These are phyloP conservation scores for Houttuynia cordata DNA, from an alignment of 164 flowering plant genomes.

Conservation along the genomic window DNA sequence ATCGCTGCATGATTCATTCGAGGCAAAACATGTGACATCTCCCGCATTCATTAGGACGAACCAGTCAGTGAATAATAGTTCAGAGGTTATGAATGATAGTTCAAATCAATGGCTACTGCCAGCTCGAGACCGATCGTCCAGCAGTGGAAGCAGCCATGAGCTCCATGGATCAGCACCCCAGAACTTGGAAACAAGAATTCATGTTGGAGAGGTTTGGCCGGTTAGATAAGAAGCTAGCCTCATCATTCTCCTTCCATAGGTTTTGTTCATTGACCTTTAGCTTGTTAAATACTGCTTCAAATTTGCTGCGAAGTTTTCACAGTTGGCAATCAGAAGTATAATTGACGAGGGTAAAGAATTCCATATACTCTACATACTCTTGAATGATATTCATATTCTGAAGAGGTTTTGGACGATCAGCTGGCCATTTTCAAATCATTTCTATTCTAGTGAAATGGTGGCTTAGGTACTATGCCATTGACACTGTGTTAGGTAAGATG, in stretches of 20 bases:
- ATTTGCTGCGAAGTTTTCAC: neutral
- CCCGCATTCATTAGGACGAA: constrained; percentile 9
- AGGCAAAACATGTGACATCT: constrained; percentile 15
- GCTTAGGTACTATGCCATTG: neutral
- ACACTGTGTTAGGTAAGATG: neutral
- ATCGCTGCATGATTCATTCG: constrained; percentile 35
- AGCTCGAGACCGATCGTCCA: constrained; percentile 14
- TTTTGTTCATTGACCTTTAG: neutral
- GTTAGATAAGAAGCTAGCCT: neutral
- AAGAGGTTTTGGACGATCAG: no score
- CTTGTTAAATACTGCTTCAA: neutral
- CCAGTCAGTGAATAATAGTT: constrained; percentile 15
- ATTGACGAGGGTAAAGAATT: neutral
- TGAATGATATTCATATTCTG: no score
- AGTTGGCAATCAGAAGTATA: neutral
- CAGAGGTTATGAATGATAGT: constrained; percentile 20
- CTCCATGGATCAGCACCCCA: constrained; percentile 12
- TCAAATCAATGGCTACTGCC: constrained; percentile 34
- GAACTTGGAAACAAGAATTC: constrained; percentile 8
- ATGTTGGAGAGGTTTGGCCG: neutral
- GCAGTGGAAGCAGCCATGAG: constrained; percentile 14
- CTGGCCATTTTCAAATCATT: no score
- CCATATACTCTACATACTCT: no score
- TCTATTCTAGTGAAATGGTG: neutral
- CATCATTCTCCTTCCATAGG: neutral